Base-by-base conservation (phyloP, 257 asterid genomes). In the Vinca minor region DNA sequence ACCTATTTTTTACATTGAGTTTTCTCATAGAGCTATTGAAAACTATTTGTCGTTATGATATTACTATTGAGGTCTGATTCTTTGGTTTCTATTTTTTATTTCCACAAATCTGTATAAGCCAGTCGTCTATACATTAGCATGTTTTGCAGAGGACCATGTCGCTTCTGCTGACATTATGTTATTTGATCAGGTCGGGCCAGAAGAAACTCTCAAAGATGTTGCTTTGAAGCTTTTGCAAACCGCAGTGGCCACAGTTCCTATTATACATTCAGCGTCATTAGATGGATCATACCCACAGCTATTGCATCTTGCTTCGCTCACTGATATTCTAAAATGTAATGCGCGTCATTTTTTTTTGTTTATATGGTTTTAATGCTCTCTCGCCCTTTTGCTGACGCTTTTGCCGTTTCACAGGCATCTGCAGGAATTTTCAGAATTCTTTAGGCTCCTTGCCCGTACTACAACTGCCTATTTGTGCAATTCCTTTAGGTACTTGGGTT, bases 401-500 rank as follows among this genome's bases (percentile, higher is more conserved):
- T 35, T 69, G 76, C 72, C 69, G 41, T 60, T 52, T 77, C 72
- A 8, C 87, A 91, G 98, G 95, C 77, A 80, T 92, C 69, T 86
- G 88, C 73, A 82, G 98, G 34, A 81, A 85, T 71, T 92, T 88
- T 73, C 82, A 84, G 77, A 82, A 85, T 70, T 88, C 98, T 17
- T 84, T 88, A 34, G 77, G 84, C 65, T 84, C 95, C 32, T 76
- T 92, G 35, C 95, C 95, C 8, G 74, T 82, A 59, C 93, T 92
- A 62, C 91, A 85, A 71, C 65, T 78, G 52, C 95, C 98, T 44
- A 79, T 88, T 66, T 72, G 80, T 69, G 81, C 86, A 44, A 74
- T 89, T 64, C 87, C 84, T 46, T 65, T 89, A 64, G 98, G 96
- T 53, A 85, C 98, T 21, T 92, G 98, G 98, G 91, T 82, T 74